These are phyloP conservation scores for Pleurotus platypus DNA, from an alignment of 768 basidiomycete species.

Conservation along the genomic window DNA sequence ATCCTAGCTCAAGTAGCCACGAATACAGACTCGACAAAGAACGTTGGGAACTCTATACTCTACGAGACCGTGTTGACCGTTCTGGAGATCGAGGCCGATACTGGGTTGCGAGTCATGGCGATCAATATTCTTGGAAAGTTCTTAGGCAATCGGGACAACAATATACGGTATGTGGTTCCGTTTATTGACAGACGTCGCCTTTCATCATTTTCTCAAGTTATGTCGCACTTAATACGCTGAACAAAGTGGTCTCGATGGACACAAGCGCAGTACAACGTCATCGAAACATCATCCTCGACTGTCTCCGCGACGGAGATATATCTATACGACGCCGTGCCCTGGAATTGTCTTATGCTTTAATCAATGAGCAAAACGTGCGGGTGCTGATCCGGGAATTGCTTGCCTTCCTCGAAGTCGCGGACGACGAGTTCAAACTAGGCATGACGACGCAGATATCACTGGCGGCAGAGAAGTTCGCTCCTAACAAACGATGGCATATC, in stretches of 20 bases:
- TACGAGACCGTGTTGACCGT: constrained; percentile 98
- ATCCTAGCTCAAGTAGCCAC: constrained; percentile 99
- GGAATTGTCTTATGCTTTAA: constrained; percentile 94
- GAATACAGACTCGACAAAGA: constrained; percentile 96
- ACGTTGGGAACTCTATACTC: constrained; percentile 95
- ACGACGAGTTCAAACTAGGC: constrained; percentile 97
- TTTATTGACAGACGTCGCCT: not conserved
- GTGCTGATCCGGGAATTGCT: constrained; percentile 89
- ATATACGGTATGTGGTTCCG: constrained; percentile 74
- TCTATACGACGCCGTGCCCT: constrained; percentile 96
- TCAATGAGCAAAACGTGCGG: constrained; percentile 92
- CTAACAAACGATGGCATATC: constrained; percentile 98
- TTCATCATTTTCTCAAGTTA: constrained; percentile 53
- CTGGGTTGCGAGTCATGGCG: constrained; percentile 95
- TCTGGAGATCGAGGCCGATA: constrained; percentile 96
- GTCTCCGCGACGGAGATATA: constrained; percentile 97
- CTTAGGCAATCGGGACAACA: constrained; percentile 95
- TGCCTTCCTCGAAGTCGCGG: constrained; percentile 96
- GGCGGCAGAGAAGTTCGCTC: constrained; percentile 94
- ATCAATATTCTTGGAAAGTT: constrained; percentile 99
- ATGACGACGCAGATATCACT: constrained; percentile 97
- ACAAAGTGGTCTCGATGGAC: constrained; percentile 97
- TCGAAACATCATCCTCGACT: constrained; percentile 97
- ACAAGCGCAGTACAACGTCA: constrained; percentile 98
- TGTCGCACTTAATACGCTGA: constrained; percentile 95